Percentiles rank a stretch among this genome's conserved stretches.
These are phyloP conservation scores for Raphanus hybrid DNA, from an alignment of 441 rosid genomes.

Conservation along the genomic window DNA sequence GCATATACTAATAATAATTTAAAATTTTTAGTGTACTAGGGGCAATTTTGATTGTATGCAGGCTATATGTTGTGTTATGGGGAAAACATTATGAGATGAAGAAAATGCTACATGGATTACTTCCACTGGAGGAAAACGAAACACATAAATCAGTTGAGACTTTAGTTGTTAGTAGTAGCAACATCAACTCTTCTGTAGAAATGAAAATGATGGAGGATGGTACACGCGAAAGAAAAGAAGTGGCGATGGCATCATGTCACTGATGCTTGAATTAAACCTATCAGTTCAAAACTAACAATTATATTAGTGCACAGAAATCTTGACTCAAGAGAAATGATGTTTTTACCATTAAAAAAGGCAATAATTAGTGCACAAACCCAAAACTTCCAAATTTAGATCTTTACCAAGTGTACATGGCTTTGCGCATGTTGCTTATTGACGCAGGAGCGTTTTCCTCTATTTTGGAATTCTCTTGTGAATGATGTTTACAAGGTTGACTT, in stretches of 20 bases:
- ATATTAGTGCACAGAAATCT: too few species aligned
- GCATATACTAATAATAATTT: not conserved
- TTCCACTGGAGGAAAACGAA: not conserved
- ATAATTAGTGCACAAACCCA: too few species aligned
- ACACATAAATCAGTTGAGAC: slow-evolving; percentile 7
- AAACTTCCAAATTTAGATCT: too few species aligned
- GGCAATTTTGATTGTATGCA: slow-evolving; percentile 34
- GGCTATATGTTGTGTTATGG: slow-evolving; percentile 43
- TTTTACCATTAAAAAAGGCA: too few species aligned
- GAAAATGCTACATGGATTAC: slow-evolving; percentile 13
- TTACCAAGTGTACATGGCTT: slow-evolving; percentile 25
- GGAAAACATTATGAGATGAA: slow-evolving; percentile 38
- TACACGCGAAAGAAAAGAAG: not conserved
- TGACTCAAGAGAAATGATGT: too few species aligned
- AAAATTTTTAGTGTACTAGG: slow-evolving; percentile 31
- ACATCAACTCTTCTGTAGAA: not conserved
- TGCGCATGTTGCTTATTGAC: slow-evolving; percentile 19
- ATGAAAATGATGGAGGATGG: not conserved
- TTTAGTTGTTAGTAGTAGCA: slow-evolving; percentile 11
- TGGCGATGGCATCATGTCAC: too few species aligned
- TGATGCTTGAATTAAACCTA: too few species aligned
- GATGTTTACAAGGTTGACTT: not conserved
- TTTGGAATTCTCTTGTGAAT: not conserved
- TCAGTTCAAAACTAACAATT: too few species aligned
- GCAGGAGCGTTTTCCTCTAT: slow-evolving; percentile 7